Percentiles rank a stretch among this genome's conserved stretches.
These are phyloP conservation scores for Apophysomyces trapeziformis DNA, from an alignment of 371 early-diverging fungal species.

Conservation along the genomic window DNA sequence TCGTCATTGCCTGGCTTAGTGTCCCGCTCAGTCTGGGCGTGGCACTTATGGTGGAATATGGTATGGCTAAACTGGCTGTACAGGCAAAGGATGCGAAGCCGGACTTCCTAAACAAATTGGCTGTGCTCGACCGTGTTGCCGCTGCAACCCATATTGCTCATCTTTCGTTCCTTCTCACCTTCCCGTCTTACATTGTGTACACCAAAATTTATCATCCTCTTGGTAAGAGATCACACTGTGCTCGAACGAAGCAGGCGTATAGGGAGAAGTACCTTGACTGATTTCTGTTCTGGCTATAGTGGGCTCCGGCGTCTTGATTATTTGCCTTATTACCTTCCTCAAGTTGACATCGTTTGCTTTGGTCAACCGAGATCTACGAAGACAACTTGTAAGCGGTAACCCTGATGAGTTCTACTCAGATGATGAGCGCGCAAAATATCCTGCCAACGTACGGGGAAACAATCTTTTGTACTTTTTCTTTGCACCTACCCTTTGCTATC, in stretches of 20 bases:
- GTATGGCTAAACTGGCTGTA: conserved; percentile 40
- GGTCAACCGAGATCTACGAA: conserved; percentile 71
- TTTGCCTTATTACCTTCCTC: conserved; percentile 69
- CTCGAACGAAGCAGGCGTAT: neutral
- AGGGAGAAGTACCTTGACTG: neutral
- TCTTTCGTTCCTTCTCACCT: conserved; percentile 58
- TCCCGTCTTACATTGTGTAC: conserved; percentile 73
- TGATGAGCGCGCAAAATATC: conserved; percentile 66
- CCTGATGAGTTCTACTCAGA: conserved; percentile 38
- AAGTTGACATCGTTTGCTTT: conserved; percentile 83
- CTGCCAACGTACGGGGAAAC: conserved; percentile 69
- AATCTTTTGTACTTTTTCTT: conserved; percentile 81
- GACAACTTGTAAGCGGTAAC: conserved; percentile 40
- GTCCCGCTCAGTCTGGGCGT: conserved; percentile 58
- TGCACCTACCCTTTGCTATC: conserved; percentile 91
- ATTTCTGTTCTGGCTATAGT: conserved; percentile 31
- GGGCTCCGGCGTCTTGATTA: conserved; percentile 63
- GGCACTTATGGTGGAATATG: conserved; percentile 62
- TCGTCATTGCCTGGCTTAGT: conserved; percentile 52
- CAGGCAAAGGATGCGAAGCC: conserved; percentile 39
- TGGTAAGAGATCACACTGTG: conserved; percentile 27
- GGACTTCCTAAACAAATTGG: conserved; percentile 38
- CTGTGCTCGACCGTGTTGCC: conserved; percentile 37
- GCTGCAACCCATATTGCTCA: conserved; percentile 57
- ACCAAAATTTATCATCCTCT: conserved; percentile 76